A percentile compares a stretch with the other conserved stretches of the same genome.
Evolutionary conservation across 2,329 filamentous ascomycete genomes (phyloP).

Genomic region (Hyphodiscus sp.): DNA sequence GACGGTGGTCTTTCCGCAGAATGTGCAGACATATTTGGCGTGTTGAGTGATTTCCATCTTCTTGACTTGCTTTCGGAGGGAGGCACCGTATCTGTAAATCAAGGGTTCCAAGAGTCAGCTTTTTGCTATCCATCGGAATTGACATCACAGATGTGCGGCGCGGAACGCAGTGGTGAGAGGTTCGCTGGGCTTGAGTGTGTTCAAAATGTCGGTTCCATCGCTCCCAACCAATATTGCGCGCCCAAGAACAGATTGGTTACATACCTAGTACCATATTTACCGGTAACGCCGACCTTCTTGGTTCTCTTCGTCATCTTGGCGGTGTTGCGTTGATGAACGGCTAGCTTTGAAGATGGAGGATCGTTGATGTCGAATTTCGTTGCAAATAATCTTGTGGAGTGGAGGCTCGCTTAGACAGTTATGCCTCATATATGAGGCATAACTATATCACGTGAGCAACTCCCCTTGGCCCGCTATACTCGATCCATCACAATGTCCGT

Average conservation of each 20-base stretch:
- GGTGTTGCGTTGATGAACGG: conserved; percentile 31
- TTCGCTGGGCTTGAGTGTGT: not conserved
- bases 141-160: not conserved
- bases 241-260: conserved; percentile 31
- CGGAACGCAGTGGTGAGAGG: not conserved
- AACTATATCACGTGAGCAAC: not conserved
- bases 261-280: conserved; percentile 97
- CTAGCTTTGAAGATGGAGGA: conserved; percentile 14
- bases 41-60: conserved; percentile 99
- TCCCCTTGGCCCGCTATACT: not conserved
- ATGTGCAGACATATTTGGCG: conserved; percentile 94
- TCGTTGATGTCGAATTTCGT: conserved; percentile 15
- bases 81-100: conserved; percentile 81
- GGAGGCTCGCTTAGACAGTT: conserved; percentile 6
- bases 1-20: conserved; percentile 96
- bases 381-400: conserved; percentile 8
- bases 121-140: not conserved
- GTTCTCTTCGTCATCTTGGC: conserved; percentile 91
- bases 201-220: not conserved
- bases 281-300: conserved; percentile 98
- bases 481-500: not conserved
- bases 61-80: conserved; percentile 98
- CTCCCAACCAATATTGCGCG: not conserved
- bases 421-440: not conserved
- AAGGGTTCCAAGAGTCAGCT: conserved; percentile 15